phyloP scores from a whole-genome alignment of 2,329 filamentous ascomycete species.

The Zalaria obscura region DNA sequence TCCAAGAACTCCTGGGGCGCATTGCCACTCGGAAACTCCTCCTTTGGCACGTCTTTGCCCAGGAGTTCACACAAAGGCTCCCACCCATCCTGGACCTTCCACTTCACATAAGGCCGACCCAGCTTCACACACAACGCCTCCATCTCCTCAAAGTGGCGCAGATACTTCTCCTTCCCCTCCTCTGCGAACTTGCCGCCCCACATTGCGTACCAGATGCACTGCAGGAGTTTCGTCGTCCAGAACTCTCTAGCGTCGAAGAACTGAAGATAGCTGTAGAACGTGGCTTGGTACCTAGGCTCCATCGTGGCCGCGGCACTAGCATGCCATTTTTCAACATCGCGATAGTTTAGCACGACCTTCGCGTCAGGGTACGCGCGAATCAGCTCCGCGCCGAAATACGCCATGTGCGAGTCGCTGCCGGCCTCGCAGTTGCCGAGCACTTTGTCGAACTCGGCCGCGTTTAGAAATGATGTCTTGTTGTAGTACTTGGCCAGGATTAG shows the following conservation, averaged over 20 bases:
- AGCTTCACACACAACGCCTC: neutral
- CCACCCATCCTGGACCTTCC: slow-evolving; percentile 1
- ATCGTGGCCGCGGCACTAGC: neutral
- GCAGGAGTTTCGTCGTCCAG: neutral
- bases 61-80: slow-evolving; percentile 1
- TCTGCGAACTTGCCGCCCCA: neutral
- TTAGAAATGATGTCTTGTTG: neutral
- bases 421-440: slow-evolving; percentile 4
- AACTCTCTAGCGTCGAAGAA: neutral
- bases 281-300: neutral
- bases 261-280: neutral
- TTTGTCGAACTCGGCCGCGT: neutral
- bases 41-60: neutral
- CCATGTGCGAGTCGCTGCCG: slow-evolving; percentile 1
- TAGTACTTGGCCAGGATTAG: neutral
- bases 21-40: neutral
- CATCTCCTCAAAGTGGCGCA: neutral
- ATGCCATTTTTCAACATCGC: slow-evolving; percentile 8
- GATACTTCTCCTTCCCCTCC: neutral
- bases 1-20: neutral
- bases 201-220: neutral
- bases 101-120: neutral
- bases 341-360: slow-evolving; percentile 7
- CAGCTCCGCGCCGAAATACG: slow-evolving; percentile 1
- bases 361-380: slow-evolving; percentile 8